Conservation (phyloP, 495 filamentous ascomycete genomes). For the Aspergillus sclerotiicarbonarius region DNA sequence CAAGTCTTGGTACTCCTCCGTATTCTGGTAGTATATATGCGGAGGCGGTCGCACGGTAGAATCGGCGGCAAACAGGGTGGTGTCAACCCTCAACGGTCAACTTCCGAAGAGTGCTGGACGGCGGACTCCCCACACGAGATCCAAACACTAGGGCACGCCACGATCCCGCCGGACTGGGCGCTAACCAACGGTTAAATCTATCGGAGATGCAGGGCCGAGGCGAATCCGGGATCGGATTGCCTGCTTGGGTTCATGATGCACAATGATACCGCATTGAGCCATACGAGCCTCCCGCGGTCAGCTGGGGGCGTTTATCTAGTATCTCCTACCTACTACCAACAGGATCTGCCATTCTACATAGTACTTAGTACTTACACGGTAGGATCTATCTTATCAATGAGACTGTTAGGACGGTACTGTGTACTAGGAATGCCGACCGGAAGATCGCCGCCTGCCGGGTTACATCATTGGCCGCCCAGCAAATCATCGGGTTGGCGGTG, state of each 20-base stretch:
- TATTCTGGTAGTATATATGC: too few relatives aligned
- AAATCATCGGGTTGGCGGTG: conserved; percentile 10
- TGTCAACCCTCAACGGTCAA: too few relatives aligned
- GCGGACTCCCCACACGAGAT: conserved; percentile 7
- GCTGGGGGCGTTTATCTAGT: background rate
- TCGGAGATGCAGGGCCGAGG: conserved; percentile 4
- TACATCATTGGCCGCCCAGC: background rate
- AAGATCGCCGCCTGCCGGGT: background rate
- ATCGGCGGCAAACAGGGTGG: too few relatives aligned
- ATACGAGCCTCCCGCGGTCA: background rate
- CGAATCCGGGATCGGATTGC: conserved; percentile 14
- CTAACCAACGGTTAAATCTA: conserved; percentile 14
- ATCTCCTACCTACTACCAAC: background rate
- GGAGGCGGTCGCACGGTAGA: too few relatives aligned
- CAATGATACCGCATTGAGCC: background rate
- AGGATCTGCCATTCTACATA: too few relatives aligned
- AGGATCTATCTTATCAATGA: too few relatives aligned
- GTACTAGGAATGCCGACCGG: background rate
- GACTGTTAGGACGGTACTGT: too few relatives aligned
- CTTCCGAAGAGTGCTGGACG: background rate
- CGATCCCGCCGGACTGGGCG: conserved; percentile 13
- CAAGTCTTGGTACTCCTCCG: too few relatives aligned
- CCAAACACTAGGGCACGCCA: conserved; percentile 16
- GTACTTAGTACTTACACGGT: too few relatives aligned
- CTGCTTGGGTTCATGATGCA: conserved; percentile 6